Evolutionary conservation across 352 stramenopile genomes (phyloP).

Genomic region (Phytophthora nicotianae): DNA sequence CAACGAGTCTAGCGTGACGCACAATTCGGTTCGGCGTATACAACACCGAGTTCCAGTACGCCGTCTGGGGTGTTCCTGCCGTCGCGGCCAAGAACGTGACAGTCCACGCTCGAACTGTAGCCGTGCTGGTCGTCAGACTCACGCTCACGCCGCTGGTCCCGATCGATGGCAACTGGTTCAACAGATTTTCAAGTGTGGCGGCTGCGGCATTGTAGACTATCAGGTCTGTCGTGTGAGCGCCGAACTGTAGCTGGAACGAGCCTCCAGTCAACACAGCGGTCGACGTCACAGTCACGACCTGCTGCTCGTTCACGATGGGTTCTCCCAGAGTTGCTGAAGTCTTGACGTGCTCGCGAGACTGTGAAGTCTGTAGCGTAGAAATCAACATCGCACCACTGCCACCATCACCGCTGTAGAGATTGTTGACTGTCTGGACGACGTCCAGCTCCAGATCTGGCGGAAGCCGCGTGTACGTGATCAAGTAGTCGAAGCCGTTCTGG

Average conservation of each 20-base stretch:
- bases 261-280: slow-evolving; percentile 44
- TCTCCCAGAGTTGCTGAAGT: slow-evolving; percentile 57
- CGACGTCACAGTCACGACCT: slow-evolving; percentile 65
- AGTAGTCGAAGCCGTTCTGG: slow-evolving; percentile 75
- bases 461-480: slow-evolving; percentile 66
- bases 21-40: slow-evolving; percentile 58
- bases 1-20: slow-evolving; percentile 53
- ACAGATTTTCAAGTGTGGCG: slow-evolving; percentile 62
- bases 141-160: slow-evolving; percentile 47
- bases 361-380: slow-evolving; percentile 34
- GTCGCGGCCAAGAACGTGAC: slow-evolving; percentile 66
- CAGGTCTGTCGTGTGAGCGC: slow-evolving; percentile 56
- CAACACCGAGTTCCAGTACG: slow-evolving; percentile 70
- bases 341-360: slow-evolving; percentile 74
- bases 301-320: slow-evolving; percentile 71
- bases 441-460: slow-evolving; percentile 42
- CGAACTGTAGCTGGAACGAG: slow-evolving; percentile 75
- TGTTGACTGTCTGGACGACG: slow-evolving; percentile 55
- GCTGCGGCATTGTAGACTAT: slow-evolving; percentile 73
- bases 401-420: slow-evolving; percentile 64
- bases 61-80: slow-evolving; percentile 48
- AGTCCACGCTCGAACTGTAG: slow-evolving; percentile 47
- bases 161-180: slow-evolving; percentile 77
- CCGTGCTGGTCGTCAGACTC: slow-evolving; percentile 12
- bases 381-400: slow-evolving; percentile 40